These are phyloP conservation scores for Pterocarpus santalinus DNA, from an alignment of 306 rosid species.

Conservation along the genomic window DNA sequence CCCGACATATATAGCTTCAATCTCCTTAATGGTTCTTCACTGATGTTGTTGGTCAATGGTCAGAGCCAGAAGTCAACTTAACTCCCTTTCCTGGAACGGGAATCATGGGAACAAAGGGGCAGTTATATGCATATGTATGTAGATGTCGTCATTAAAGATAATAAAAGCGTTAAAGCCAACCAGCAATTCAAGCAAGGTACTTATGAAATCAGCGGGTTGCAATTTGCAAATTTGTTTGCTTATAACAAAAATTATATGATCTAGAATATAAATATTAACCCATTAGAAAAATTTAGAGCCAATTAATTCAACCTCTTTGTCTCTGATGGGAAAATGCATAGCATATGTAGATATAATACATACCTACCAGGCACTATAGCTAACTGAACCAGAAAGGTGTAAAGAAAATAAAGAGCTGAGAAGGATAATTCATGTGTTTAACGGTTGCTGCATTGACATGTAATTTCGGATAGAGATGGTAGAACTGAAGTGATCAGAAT, in stretches of 20 bases:
- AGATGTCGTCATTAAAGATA: neutral
- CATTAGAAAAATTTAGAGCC: too few species aligned
- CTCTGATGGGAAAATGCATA: too few species aligned
- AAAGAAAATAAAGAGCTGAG: slow-evolving; percentile 32
- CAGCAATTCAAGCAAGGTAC: neutral
- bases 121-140: neutral
- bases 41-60: slow-evolving; percentile 6
- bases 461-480: neutral
- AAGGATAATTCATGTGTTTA: neutral
- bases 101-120: slow-evolving; percentile 4
- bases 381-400: neutral
- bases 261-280: too few species aligned
- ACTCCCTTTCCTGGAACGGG: neutral
- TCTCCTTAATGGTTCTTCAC: neutral
- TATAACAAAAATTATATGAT: too few species aligned
- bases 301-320: too few species aligned
- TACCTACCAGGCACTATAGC: neutral
- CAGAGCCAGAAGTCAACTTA: neutral
- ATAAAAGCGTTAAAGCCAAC: neutral
- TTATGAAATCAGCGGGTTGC: neutral
- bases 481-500: neutral
- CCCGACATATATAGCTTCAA: slow-evolving; percentile 61
- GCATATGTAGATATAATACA: neutral
- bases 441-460: neutral
- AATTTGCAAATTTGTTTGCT: neutral